These are phyloP conservation scores for Lantana camara DNA, from an alignment of 257 asterid species.

Conservation along the genomic window DNA sequence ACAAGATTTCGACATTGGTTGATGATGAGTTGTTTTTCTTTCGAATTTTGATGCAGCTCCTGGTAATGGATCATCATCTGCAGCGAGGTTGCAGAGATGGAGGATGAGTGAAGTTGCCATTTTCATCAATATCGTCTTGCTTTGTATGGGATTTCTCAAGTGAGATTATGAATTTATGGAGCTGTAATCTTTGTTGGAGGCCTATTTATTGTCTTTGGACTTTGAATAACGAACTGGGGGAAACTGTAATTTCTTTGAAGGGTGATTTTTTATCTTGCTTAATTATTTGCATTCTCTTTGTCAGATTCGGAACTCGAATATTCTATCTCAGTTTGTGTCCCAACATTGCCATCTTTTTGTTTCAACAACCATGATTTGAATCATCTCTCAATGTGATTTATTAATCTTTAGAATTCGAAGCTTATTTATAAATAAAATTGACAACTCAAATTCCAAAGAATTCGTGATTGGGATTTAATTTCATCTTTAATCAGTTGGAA, in stretches of 20 bases:
- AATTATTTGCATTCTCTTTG: not conserved
- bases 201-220: slow-evolving; percentile 7
- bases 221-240: slow-evolving; percentile 9
- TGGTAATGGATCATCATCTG: slow-evolving; percentile 35
- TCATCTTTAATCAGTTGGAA: no score
- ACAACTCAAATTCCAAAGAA: no score
- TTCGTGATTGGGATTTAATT: no score
- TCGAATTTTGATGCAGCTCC: slow-evolving; percentile 36
- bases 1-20: no score
- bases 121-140: slow-evolving; percentile 35
- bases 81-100: slow-evolving; percentile 32
- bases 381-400: no score
- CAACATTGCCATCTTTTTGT: no score
- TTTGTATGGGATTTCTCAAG: slow-evolving; percentile 30
- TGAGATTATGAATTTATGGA: slow-evolving; percentile 27
- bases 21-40: no score
- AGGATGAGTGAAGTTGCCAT: slow-evolving; percentile 38
- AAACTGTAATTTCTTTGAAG: slow-evolving; percentile 19
- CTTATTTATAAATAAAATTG: no score
- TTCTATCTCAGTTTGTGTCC: no score
- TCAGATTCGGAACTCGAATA: no score
- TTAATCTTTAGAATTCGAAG: no score
- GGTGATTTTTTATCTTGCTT: not conserved
- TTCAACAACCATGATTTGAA: no score
- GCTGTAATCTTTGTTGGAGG: slow-evolving; percentile 18